phyloP scores from a whole-genome alignment of 768 basidiomycete species.

The Tylopilus rubrobrunneus region DNA sequence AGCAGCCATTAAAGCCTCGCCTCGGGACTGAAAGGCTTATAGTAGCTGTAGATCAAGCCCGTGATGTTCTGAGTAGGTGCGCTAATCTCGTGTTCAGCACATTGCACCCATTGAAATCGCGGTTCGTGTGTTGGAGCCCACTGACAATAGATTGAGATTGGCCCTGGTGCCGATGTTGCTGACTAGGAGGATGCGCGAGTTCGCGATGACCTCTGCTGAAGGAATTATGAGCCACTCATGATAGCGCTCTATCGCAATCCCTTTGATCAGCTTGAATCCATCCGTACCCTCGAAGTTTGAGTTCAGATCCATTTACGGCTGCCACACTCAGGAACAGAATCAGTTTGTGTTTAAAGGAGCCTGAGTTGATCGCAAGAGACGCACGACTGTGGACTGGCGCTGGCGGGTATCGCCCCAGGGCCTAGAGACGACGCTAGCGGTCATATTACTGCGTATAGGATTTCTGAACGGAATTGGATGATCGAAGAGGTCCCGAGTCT shows the following conservation, averaged over 20 bases:
- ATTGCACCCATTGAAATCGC: constrained; percentile 8
- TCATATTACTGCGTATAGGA: constrained; percentile 7
- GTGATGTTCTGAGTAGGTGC: neutral
- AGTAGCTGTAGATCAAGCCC: neutral
- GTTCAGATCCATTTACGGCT: constrained; percentile 15
- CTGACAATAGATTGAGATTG: constrained; percentile 1
- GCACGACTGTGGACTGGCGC: constrained; percentile 23
- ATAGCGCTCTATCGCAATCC: constrained; percentile 21
- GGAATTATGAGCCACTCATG: constrained; percentile 3
- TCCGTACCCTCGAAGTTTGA: constrained; percentile 18
- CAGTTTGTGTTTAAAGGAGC: neutral
- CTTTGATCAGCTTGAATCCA: constrained; percentile 18
- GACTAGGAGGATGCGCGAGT: neutral
- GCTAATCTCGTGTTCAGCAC: constrained; percentile 12
- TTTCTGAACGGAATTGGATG: neutral
- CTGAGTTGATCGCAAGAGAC: neutral
- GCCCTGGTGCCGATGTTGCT: constrained; percentile 12
- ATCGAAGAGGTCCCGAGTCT: neutral
- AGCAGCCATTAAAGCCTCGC: no score
- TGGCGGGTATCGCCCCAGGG: constrained; percentile 19
- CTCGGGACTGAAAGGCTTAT: no score
- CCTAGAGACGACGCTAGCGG: neutral
- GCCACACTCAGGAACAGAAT: constrained; percentile 11
- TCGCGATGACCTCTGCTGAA: neutral
- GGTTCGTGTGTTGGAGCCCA: no score